Evolutionary conservation across 2,329 filamentous ascomycete species (phyloP), one percentile per base, ranked within the genome.

Genomic region (Sporothrix humicola): DNA sequence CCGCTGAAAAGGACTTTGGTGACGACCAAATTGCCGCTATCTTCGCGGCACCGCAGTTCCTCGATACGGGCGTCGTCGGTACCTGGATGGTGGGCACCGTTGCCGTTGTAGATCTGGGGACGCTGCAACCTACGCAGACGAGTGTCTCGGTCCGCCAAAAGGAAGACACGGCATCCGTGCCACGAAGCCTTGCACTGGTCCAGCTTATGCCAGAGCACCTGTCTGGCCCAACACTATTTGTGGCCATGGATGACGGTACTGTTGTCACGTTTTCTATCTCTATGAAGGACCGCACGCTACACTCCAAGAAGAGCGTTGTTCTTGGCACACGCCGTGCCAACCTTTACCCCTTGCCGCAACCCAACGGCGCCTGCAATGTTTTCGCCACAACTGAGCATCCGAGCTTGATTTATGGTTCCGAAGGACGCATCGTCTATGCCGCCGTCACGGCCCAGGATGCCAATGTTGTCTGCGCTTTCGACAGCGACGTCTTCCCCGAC

Each of bases 321-420:
- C 85, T 99, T 13, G 95, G 96, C 31, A 95, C 93, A 15, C 92
- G 94, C 74, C 92, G 97, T 77, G 93, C 95, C 1, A 90, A 89
- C 15, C 91, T 99, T 78, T 92, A 95, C 74, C 86, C 92, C 26
- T 83, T 99, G 1, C 93, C 94, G 0, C 88, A 91, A 69, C 85
- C 85, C 0, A 84, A 91, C 66, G 89, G 88, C 0, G 83, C 93
- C 0, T 92, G 87, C 79, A 97, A 93, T 77, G 91, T 99, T 0
- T 97, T 99, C 80, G 94, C 94, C 0, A 97, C 94, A 0, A 97
- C 94, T 73, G 96, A 99, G 78, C 94, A 98, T 79, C 93, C 96
- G 0, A 98, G 93, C 76, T 83, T 99, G 72, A 97, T 99, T 68
- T 98, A 99, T 79, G 93, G 92, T 9, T 90, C 91, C 0, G 94